Evolutionary conservation across 2,329 filamentous ascomycete genomes (phyloP).

Genomic region (Graphiopsis chlorocephala): DNA sequence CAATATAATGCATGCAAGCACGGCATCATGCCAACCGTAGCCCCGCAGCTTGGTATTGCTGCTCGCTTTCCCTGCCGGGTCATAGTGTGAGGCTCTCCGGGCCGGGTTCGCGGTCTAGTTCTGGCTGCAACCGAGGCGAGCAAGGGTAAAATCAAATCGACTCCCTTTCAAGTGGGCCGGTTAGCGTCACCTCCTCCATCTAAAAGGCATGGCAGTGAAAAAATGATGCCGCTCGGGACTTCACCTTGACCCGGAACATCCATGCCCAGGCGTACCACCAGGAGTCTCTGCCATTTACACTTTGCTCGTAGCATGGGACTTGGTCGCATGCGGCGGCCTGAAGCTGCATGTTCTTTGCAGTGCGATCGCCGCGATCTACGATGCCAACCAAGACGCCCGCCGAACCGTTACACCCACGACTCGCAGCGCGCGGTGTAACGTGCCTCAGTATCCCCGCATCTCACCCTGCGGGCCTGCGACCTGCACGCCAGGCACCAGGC

Average conservation of each 20-base stretch:
- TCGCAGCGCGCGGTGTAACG: constrained; percentile 10
- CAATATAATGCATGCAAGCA: neutral
- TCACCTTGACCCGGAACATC: neutral
- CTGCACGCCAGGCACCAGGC: constrained; percentile 13
- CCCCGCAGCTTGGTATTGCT: constrained; percentile 8
- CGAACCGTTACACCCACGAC: neutral
- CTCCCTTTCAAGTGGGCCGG: neutral
- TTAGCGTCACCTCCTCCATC: neutral
- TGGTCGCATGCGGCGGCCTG: neutral
- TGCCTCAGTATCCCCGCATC: constrained; percentile 6
- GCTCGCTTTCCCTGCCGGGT: neutral
- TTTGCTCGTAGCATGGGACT: neutral
- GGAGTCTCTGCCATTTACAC: neutral
- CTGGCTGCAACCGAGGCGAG: constrained; percentile 4
- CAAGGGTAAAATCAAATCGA: neutral
- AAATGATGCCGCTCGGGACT: neutral
- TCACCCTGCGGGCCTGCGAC: neutral
- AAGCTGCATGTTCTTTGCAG: constrained; percentile 1
- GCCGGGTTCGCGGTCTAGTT: neutral
- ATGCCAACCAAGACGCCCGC: constrained; percentile 1
- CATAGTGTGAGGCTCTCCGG: constrained; percentile 7
- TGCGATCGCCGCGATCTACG: neutral
- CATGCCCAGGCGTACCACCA: neutral
- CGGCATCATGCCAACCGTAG: neutral
- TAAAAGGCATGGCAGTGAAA: neutral